These are phyloP conservation scores for Heracleum sosnowskyi DNA, from an alignment of 129 eudicot genomes.

Conservation along the genomic window DNA sequence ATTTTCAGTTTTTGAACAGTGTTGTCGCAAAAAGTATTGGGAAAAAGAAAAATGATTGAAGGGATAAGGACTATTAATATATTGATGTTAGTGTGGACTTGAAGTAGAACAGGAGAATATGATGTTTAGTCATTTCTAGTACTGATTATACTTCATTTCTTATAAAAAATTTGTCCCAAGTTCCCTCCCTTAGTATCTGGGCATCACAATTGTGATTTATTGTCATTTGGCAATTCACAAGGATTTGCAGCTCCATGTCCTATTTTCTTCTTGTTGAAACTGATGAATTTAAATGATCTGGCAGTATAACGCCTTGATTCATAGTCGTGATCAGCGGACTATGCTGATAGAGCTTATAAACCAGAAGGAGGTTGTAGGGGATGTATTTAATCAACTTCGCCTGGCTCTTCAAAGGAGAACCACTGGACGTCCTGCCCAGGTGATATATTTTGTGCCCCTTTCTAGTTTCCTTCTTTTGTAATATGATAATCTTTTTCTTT, in stretches of 20 bases:
- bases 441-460: conserved; percentile 15
- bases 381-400: conserved; percentile 94
- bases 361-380: conserved; percentile 89
- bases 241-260: background rate
- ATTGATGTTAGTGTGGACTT: background rate
- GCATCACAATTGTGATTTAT: background rate
- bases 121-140: background rate
- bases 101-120: background rate
- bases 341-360: conserved; percentile 69
- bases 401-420: conserved; percentile 83
- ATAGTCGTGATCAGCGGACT: conserved; percentile 62
- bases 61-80: background rate
- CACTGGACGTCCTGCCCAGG: conserved; percentile 92
- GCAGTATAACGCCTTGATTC: conserved; percentile 88
- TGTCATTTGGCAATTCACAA: background rate
- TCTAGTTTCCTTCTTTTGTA: background rate
- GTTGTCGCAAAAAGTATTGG: background rate
- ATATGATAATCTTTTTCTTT: background rate
- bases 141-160: background rate
- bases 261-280: conserved; percentile 8
- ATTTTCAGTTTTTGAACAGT: background rate
- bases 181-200: background rate
- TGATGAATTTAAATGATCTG: conserved; percentile 20
- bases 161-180: background rate
- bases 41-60: background rate